Base-by-base conservation (phyloP, 305 asterid genomes). In the Fraxinus dipetala region DNA sequence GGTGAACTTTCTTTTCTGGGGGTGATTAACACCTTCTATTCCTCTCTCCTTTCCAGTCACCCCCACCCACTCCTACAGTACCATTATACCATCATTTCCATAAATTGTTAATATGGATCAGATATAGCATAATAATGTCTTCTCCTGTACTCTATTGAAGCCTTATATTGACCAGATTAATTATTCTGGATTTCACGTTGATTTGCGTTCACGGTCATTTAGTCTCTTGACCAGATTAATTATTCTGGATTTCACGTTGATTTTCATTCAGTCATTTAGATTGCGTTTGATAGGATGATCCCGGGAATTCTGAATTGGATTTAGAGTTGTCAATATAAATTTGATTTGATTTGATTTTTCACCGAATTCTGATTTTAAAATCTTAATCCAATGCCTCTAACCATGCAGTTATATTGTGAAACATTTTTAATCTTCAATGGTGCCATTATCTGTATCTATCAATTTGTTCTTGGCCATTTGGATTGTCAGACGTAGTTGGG, bases 1-100 rank as follows among this genome's bases (percentile, higher is more conserved):
- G 79, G 28, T n/a, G 61, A 87, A 40, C 20, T 82, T 82, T 54
- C 56, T 20, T 8, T 77, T 82, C 43, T 74, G 78, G 65, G 59
- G 74, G 65, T 82, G 61, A 34, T 48, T 51, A 75, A 38, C n/a
- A n/a, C 74, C 51, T 79, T 45, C 31, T 31, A 7, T 72, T 38
- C n/a, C 48, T n/a, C 72, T 56, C 38, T 22, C 14, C 67, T 36
- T 77, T 16, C 38, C 38, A 9, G 20, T 18, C 40, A 6, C 8
- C 40, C 22, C 20, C 22, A 16, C 61, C 8, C 22, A 16, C 22
- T 51, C 20, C 20, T 48, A 48, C 59, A 48, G 4, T 22, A 65
- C 34, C 35, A 22, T 28, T 24, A 65, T 54, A 54, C 26, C 26
- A 56, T 6, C 13, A 61, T 61, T 14, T 69, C 75, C 40, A 28